These are phyloP conservation scores for Colletotrichum aenigma DNA, from an alignment of 2,329 filamentous ascomycete species.

Conservation along the genomic window DNA sequence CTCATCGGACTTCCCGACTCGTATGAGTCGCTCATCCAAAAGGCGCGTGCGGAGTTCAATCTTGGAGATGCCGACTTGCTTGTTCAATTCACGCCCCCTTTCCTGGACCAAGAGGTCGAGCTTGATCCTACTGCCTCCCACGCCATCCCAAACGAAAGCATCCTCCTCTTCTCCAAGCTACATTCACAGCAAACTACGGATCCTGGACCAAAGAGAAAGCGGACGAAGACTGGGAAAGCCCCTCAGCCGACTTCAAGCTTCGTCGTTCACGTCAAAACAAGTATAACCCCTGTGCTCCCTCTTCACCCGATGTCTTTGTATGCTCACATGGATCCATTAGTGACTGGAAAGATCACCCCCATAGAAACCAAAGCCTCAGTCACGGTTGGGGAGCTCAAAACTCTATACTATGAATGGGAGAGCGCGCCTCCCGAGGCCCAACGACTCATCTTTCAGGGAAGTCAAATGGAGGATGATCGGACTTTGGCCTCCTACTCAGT, in stretches of 20 bases:
- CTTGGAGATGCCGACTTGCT: background rate
- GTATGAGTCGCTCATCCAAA: background rate
- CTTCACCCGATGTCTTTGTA: background rate
- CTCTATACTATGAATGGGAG: background rate
- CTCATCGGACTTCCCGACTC: background rate
- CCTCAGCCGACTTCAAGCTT: background rate
- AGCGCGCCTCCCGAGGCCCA: background rate
- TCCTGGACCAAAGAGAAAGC: background rate
- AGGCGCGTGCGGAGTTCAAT: background rate
- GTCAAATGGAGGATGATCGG: fast-evolving
- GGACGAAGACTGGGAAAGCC: too few species aligned
- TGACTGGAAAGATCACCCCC: background rate
- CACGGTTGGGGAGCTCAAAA: background rate
- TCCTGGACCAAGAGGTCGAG: background rate
- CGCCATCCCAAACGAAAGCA: background rate
- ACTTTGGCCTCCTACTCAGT: background rate
- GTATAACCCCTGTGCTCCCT: background rate
- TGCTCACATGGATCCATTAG: background rate
- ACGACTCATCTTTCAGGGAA: background rate
- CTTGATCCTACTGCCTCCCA: background rate
- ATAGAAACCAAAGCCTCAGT: background rate
- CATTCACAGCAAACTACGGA: background rate
- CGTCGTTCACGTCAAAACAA: background rate
- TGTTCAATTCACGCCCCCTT: background rate
- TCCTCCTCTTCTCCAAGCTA: background rate